Base-by-base conservation (phyloP, 2,329 filamentous ascomycete genomes). In the Xylariaceae sp. region DNA sequence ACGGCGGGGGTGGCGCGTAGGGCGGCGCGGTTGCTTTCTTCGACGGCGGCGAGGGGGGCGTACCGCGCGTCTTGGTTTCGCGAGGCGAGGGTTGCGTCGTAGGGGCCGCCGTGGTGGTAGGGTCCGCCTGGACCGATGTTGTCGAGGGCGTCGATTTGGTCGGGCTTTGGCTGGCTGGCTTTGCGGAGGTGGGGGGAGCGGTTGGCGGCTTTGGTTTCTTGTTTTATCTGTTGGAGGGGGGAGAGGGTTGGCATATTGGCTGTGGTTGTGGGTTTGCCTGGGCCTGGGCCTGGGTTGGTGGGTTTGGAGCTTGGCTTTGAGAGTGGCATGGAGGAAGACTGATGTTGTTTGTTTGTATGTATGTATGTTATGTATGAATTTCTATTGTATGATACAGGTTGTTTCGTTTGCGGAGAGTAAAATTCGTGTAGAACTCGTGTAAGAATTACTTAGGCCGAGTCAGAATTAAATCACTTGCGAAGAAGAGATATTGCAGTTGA, bases 101-200 rank as follows among this genome's bases (percentile, higher is more conserved):
- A 97, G 0, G 92, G 92, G 0, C 92, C 91, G 60, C 87, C 89
- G 65, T 97, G 92, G 70, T 96, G 92, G 71, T 95, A 96, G 2
- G 79, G 73, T 19, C 78, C 79, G 49, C 81, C 80, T 41, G 78
- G 70, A n/a, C 80, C 71, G 2, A 79, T 74, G 51, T 75, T 78
- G 67, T 96, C 92, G 1, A 97, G 81, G 4, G 76, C 75, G 69
- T 96, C 92, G 65, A 97, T 94, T 6, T 79, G 77, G 69, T 97
- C 91, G 1, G 89, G 80, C 30, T 85, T 81, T 12, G 86, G 78
- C 64, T 85, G 76, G 65, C 79, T 80, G 68, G 83, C 80, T 67
- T 85, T 87, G 63, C 79, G 80, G 47, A 88, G 78, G 68, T 87
- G 85, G 1, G 81, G 81, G 30, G 82, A 73, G 48, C 85, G 83